Base-by-base conservation (phyloP, 768 basidiomycete genomes). In the Rhodosporidiobolus odoratus region DNA sequence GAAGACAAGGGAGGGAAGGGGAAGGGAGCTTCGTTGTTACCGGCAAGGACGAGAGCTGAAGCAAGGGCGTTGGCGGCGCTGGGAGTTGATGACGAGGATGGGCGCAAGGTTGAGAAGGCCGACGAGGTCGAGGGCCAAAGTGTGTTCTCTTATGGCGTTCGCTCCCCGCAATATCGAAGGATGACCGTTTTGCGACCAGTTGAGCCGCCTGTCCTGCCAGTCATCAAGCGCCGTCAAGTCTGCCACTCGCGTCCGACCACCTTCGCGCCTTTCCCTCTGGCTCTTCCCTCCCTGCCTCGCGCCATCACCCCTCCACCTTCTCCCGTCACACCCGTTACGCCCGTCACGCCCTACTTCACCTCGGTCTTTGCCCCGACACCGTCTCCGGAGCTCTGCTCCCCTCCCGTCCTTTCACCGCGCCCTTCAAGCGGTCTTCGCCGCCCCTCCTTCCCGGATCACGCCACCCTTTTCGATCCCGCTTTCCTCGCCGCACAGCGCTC, bases 281-380 rank as follows among this genome's bases (percentile, higher is more conserved):
- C 40, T 32, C 41, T 47, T 21, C 41, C 43, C 2, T 32, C 19
- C 58, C 27, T 19, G 25, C 23, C 34, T 7, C 54, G n/a, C 12
- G 27, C 25, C 56, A 37, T 12, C 12, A 43, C 43, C 43, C 13
- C 43, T 43, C 48, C 9, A 50, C 48, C 21, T 17, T 30, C 58
- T 6, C 58, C 12, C 41, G 25, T 32, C 38, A 17, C 58, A 25
- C n/a, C 58, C 58, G 2, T 34, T n/a, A n/a, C 58, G 17, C 58
- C 40, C 37, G 16, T 43, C 30, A 21, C 43, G 13, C 58, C 40
- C 2, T 38, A 59, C 58, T 59, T 59, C 58, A 45, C 43, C 41
- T 56, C 54, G 15, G 58, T 59, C 58, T 59, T 59, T 32, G 32
- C 58, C 41, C 17, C 58, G 58, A 45, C 43, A 4, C 58, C 58